These are phyloP conservation scores for Nannizzia gypsea DNA, from an alignment of 2,329 filamentous ascomycete genomes.

Conservation along the genomic window DNA sequence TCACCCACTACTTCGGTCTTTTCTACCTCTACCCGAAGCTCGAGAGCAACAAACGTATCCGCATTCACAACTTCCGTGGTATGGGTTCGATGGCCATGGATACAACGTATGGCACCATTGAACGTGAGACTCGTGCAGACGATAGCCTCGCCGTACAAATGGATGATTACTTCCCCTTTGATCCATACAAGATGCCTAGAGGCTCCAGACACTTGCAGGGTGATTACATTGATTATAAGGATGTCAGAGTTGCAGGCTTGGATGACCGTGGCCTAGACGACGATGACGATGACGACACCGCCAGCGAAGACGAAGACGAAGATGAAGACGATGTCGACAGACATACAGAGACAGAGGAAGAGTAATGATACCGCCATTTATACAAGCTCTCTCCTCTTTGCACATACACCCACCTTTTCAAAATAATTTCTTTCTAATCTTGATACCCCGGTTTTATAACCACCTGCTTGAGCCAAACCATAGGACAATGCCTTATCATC, in stretches of 20 bases:
- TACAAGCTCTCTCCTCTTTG: neutral
- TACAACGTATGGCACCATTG: conserved; percentile 32
- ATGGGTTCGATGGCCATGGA: conserved; percentile 26
- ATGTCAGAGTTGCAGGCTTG: conserved; percentile 51
- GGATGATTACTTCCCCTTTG: conserved; percentile 93
- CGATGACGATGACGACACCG: conserved; percentile 38
- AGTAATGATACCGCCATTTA: neutral
- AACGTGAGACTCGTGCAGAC: conserved; percentile 45
- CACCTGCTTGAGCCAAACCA: neutral
- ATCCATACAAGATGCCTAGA: conserved; percentile 80
- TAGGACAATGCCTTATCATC: neutral
- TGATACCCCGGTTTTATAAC: neutral
- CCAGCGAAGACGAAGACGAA: conserved; percentile 20
- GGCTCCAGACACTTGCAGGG: conserved; percentile 80
- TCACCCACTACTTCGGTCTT: conserved; percentile 73
- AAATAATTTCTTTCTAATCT: neutral
- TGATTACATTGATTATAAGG: conserved; percentile 71
- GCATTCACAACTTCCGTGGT: conserved; percentile 55
- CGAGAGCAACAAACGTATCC: conserved; percentile 82
- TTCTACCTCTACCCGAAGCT: conserved; percentile 81
- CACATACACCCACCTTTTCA: neutral
- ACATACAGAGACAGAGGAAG: conserved; percentile 28
- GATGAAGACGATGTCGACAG: conserved; percentile 24
- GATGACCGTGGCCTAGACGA: conserved; percentile 47
- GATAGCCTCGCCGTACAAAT: conserved; percentile 74